Conservation (phyloP, 2,329 filamentous ascomycete species). For the Beauveria australis region DNA sequence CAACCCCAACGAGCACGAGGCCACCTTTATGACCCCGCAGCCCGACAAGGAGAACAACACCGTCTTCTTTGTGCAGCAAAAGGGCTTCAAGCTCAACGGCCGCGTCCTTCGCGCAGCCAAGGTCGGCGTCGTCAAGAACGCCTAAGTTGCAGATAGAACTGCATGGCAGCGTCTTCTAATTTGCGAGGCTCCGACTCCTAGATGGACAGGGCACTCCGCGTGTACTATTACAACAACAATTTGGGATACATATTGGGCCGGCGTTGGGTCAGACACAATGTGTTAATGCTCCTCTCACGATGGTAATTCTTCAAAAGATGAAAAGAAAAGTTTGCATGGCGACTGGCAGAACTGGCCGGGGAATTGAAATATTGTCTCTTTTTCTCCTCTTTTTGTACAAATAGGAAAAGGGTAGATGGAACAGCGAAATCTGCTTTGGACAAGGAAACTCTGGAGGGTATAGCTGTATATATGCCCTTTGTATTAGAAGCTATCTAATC, state of each 20-base stretch:
- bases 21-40: conserved; percentile 86
- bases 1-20: conserved; percentile 94
- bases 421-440: conserved; percentile 5
- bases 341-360: background rate
- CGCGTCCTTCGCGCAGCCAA: conserved; percentile 84
- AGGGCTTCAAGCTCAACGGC: conserved; percentile 91
- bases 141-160: conserved; percentile 22
- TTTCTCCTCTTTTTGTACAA: background rate
- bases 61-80: conserved; percentile 88
- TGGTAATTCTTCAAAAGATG: conserved; percentile 17
- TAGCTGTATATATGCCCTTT: conserved; percentile 8
- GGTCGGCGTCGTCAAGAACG: conserved; percentile 91
- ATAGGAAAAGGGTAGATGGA: background rate
- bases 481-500: conserved; percentile 10
- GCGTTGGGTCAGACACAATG: conserved; percentile 27
- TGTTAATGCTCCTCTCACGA: conserved; percentile 41
- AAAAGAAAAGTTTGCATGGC: conserved; percentile 6
- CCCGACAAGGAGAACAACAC: conserved; percentile 81
- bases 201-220: conserved; percentile 14
- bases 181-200: background rate
- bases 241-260: conserved; percentile 20
- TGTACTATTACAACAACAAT: conserved; percentile 25
- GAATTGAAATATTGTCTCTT: background rate
- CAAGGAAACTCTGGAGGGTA: background rate
- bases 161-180: background rate